Evolutionary conservation across 179 eudicot species (phyloP).

Genomic region (Gypsophila paniculata): DNA sequence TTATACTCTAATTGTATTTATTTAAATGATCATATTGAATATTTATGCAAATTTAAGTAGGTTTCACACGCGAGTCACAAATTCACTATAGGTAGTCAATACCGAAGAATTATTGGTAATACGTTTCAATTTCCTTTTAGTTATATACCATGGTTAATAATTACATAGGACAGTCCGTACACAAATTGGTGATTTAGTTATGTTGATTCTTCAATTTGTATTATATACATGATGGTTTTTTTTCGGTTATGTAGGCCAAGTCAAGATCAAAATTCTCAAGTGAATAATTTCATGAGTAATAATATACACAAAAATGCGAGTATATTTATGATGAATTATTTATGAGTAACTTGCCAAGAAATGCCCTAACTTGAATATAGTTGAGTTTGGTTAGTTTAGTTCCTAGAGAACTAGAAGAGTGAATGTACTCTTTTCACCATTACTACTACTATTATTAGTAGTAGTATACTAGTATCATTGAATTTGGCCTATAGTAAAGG

Average conservation of each 20-base stretch:
- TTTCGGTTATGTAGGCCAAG: neutral
- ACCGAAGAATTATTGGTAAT: too few relatives aligned
- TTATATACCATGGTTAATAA: too few relatives aligned
- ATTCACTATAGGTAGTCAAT: too few relatives aligned
- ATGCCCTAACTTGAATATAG: slow-evolving; percentile 16
- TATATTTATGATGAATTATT: too few relatives aligned
- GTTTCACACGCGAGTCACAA: too few relatives aligned
- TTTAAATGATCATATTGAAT: too few relatives aligned
- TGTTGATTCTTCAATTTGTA: too few relatives aligned
- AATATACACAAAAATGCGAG: neutral
- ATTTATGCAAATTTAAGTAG: too few relatives aligned
- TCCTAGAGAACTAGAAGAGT: slow-evolving; percentile 29
- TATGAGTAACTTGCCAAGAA: neutral
- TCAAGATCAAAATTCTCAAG: neutral
- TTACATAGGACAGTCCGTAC: too few relatives aligned
- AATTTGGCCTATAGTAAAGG: slow-evolving; percentile 23
- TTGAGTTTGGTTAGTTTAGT: slow-evolving; percentile 34
- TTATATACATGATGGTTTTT: neutral
- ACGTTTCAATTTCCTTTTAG: too few relatives aligned
- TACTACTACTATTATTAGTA: slow-evolving; percentile 9
- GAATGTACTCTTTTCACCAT: slow-evolving; percentile 36
- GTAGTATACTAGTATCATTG: neutral
- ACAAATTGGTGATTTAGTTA: too few relatives aligned
- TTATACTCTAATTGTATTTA: too few relatives aligned
- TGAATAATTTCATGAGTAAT: neutral